Evolutionary conservation across 495 filamentous ascomycete species (phyloP).

Genomic region (Glarea lozoyensis): DNA sequence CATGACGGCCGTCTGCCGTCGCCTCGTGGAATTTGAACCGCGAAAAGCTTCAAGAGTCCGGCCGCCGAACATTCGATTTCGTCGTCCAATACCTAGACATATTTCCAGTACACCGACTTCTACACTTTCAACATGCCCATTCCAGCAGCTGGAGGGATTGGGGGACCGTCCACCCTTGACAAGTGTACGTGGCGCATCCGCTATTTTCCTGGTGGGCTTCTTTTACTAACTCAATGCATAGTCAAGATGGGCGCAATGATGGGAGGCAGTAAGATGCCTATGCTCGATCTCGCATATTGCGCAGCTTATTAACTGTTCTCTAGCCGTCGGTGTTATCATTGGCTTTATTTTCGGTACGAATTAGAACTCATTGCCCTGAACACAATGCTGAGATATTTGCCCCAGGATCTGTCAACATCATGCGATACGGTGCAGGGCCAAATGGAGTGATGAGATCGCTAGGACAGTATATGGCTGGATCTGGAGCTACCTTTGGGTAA

Average conservation of each 20-base stretch:
- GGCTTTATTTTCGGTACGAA: slow-evolving; percentile 89
- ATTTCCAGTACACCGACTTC: too few relatives aligned
- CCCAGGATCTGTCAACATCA: slow-evolving; percentile 81
- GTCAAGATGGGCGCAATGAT: slow-evolving; percentile 98
- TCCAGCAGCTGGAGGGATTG: slow-evolving; percentile 44
- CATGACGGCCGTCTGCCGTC: too few relatives aligned
- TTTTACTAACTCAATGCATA: slow-evolving; percentile 32
- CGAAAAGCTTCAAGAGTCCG: neutral
- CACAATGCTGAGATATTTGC: slow-evolving; percentile 12
- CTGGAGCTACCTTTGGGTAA: slow-evolving; percentile 93
- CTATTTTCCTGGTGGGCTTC: slow-evolving; percentile 1
- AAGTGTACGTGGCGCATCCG: slow-evolving; percentile 63
- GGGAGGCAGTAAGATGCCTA: slow-evolving; percentile 71
- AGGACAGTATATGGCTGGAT: slow-evolving; percentile 96
- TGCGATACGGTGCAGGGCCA: slow-evolving; percentile 84
- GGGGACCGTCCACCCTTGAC: slow-evolving; percentile 77
- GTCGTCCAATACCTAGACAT: too few relatives aligned
- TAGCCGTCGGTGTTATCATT: slow-evolving; percentile 91
- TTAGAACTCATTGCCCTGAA: neutral
- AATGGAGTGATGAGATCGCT: slow-evolving; percentile 89
- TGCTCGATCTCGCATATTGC: neutral
- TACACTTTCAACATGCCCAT: slow-evolving; percentile 52
- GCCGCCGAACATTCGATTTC: too few relatives aligned
- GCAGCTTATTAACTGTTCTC: slow-evolving; percentile 8
- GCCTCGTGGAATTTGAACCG: too few relatives aligned